phyloP scores from a whole-genome alignment of 2,329 filamentous ascomycete species.

The Paecilomyces fulvus region DNA sequence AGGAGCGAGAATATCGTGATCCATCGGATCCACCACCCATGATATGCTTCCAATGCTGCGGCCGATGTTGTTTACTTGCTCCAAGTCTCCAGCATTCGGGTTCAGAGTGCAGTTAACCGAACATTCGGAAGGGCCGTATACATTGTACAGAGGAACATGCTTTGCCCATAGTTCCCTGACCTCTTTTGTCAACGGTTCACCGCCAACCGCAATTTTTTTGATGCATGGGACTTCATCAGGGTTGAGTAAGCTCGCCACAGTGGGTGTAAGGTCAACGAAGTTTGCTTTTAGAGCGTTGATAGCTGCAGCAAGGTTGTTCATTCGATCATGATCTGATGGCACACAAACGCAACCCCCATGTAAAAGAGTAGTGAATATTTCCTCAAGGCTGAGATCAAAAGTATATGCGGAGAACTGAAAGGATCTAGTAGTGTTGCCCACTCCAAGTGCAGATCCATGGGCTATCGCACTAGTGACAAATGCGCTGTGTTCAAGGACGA shows the following conservation, averaged over 20 bases:
- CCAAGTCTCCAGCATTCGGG: slow-evolving; percentile 1
- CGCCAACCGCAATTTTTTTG: slow-evolving; percentile 26
- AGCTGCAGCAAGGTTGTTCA: slow-evolving; percentile 37
- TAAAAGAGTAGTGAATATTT: slow-evolving; percentile 28
- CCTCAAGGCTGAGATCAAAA: slow-evolving; percentile 39
- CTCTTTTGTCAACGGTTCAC: slow-evolving; percentile 23
- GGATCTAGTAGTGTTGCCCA: slow-evolving; percentile 16
- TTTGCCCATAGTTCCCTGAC: slow-evolving; percentile 24
- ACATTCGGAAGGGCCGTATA: slow-evolving; percentile 23
- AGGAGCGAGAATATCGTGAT: slow-evolving; percentile 15
- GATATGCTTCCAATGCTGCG: slow-evolving; percentile 4
- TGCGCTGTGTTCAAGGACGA: slow-evolving; percentile 29
- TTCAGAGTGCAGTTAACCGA: slow-evolving; percentile 7
- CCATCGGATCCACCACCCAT: slow-evolving; percentile 17
- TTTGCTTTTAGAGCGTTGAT: slow-evolving; percentile 42
- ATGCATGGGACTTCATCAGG: slow-evolving; percentile 29
- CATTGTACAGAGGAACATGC: slow-evolving; percentile 22
- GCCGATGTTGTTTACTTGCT: slow-evolving; percentile 9
- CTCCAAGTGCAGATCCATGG: slow-evolving; percentile 16
- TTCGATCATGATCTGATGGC: slow-evolving; percentile 37
- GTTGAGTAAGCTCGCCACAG: slow-evolving; percentile 38
- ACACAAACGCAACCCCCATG: slow-evolving; percentile 49
- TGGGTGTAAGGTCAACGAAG: slow-evolving; percentile 48
- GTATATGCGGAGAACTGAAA: slow-evolving; percentile 38
- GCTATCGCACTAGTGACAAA: slow-evolving; percentile 21